These are phyloP conservation scores for Saccharomyces kudriavzevii DNA, from an alignment of 805 yeast genomes.

Conservation along the genomic window DNA sequence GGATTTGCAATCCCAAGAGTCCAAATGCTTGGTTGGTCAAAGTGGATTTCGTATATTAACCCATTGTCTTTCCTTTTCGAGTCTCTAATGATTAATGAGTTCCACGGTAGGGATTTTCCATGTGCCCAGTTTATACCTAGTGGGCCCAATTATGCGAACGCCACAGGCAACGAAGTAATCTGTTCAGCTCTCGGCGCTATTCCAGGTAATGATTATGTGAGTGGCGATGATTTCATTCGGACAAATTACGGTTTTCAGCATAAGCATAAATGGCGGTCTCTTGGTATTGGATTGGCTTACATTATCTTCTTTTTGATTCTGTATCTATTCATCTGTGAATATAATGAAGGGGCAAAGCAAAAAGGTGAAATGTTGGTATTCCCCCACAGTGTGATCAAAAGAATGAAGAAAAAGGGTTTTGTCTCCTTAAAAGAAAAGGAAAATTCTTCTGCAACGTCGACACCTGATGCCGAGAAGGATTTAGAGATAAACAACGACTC, in stretches of 20 bases:
- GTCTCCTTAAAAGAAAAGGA: background rate
- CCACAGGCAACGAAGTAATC: conserved; percentile 20
- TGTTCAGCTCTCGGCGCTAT: conserved; percentile 46
- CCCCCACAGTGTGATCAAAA: conserved; percentile 38
- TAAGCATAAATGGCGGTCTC: conserved; percentile 47
- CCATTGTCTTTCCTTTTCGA: conserved; percentile 37
- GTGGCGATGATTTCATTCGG: conserved; percentile 40
- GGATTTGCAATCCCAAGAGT: conserved; percentile 38
- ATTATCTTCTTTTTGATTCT: conserved; percentile 40
- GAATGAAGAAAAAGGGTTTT: conserved; percentile 33
- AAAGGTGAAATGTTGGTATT: conserved; percentile 53
- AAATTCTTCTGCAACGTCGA: background rate
- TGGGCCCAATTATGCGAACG: conserved; percentile 34
- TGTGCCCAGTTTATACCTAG: conserved; percentile 34
- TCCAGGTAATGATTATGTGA: conserved; percentile 37
- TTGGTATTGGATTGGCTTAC: conserved; percentile 47
- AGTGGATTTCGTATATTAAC: conserved; percentile 36
- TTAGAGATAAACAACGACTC: conserved; percentile 4
- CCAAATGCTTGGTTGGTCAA: conserved; percentile 37
- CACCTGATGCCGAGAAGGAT: conserved; percentile 1
- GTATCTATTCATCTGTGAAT: conserved; percentile 42
- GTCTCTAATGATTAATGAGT: conserved; percentile 37
- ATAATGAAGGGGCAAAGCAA: conserved; percentile 42
- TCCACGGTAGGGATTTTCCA: conserved; percentile 27
- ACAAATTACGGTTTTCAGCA: conserved; percentile 33